Evolutionary conservation across 345 rosid genomes (phyloP).

Genomic region (Aquilaria sinensis): DNA sequence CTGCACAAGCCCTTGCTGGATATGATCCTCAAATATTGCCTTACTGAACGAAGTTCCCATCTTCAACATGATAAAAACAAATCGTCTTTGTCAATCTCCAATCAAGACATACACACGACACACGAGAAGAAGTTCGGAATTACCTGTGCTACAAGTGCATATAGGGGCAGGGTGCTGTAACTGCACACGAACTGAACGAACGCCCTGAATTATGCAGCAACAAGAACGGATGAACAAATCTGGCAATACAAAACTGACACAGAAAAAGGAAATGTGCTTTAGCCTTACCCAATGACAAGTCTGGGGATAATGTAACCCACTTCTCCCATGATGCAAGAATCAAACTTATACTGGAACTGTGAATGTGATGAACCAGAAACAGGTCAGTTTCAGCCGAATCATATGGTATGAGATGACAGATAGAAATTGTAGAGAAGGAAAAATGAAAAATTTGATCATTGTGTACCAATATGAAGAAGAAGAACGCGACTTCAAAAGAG

Average conservation of each 20-base stretch:
- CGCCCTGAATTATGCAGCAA: constrained; percentile 24
- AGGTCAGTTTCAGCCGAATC: neutral
- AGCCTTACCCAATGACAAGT: constrained; percentile 61
- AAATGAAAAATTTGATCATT: neutral
- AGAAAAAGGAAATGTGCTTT: neutral
- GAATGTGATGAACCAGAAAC: neutral
- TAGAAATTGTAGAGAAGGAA: too few species aligned
- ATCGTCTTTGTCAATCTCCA: too few species aligned
- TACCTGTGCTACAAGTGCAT: constrained; percentile 86
- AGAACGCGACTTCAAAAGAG: constrained; percentile 77
- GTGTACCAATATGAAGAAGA: constrained; percentile 72
- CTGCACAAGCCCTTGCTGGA: constrained; percentile 51
- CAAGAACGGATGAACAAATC: neutral
- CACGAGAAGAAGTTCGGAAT: too few species aligned
- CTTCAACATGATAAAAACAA: constrained; percentile 20
- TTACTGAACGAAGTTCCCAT: constrained; percentile 84
- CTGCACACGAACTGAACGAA: constrained; percentile 76
- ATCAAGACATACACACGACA: too few species aligned
- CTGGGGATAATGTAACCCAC: constrained; percentile 54
- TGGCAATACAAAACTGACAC: neutral
- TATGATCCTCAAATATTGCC: constrained; percentile 68
- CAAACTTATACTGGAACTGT: constrained; percentile 63
- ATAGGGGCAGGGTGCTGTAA: constrained; percentile 83
- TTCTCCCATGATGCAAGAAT: constrained; percentile 81
- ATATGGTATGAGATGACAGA: neutral